phyloP scores from a whole-genome alignment of 169 alveolate species.

The Cyclospora cayetanensis region DNA sequence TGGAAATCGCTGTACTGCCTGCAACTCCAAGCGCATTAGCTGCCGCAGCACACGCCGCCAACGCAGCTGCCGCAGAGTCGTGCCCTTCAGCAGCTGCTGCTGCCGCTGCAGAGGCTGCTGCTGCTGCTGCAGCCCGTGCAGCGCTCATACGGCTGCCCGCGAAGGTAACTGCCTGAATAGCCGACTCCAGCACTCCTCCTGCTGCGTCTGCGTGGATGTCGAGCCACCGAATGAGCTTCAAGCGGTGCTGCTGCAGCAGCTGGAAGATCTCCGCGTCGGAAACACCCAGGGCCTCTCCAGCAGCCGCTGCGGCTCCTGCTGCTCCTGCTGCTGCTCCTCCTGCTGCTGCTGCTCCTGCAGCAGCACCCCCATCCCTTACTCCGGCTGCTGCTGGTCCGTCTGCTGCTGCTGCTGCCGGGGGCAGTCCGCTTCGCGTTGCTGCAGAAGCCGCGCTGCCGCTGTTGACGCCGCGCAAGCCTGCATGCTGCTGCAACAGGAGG shows the following conservation, averaged over 20 bases:
- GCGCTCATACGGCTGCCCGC: conserved; percentile 52
- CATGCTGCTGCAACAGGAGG: neutral
- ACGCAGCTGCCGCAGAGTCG: neutral
- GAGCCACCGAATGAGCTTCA: conserved; percentile 63
- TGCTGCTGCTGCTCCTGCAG: neutral
- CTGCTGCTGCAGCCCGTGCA: neutral
- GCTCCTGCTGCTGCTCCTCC: neutral
- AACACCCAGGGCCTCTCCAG: conserved; percentile 45
- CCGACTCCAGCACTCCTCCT: conserved; percentile 50
- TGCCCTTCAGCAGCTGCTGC: conserved; percentile 1
- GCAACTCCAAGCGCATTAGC: neutral
- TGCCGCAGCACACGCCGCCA: neutral
- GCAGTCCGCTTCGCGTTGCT: neutral
- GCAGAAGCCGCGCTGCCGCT: neutral
- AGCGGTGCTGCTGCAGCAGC: conserved; percentile 66
- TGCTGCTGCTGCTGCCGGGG: neutral
- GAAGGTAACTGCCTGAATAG: conserved; percentile 53
- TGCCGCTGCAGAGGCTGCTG: conserved; percentile 5
- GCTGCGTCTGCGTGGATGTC: conserved; percentile 9
- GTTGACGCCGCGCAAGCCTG: neutral
- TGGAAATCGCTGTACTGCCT: neutral
- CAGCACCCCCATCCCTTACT: neutral
- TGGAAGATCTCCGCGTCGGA: conserved; percentile 57
- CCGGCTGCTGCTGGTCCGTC: neutral
- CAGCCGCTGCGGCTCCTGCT: conserved; percentile 21